A percentile compares a stretch with the other conserved stretches of the same genome.
Evolutionary conservation across 176 grass and related monocot genomes (phyloP).

Genomic region (Eremochloa ophiuroides): DNA sequence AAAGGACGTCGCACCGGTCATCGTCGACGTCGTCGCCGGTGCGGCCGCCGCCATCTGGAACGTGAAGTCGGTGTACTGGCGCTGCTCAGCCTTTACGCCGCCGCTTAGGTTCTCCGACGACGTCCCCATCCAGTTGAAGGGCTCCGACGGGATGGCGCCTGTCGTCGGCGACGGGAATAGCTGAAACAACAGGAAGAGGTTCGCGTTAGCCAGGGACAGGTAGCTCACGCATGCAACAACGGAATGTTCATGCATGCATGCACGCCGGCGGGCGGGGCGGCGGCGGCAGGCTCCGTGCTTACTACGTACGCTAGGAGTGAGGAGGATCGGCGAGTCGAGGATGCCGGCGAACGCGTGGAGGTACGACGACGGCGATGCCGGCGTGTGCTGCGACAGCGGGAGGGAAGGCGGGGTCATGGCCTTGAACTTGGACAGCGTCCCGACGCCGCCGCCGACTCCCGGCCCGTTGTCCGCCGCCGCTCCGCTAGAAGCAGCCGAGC

Average conservation of each 20-base stretch:
- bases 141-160: conserved; percentile 49
- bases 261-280: no score
- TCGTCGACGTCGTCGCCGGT: neutral
- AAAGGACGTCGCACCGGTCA: conserved; percentile 7
- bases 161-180: conserved; percentile 76
- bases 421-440: conserved; percentile 30
- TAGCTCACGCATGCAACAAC: neutral
- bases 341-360: conserved; percentile 42
- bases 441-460: neutral
- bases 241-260: neutral
- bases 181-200: conserved; percentile 23
- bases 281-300: neutral
- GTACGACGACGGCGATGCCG: conserved; percentile 53
- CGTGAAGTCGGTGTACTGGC: conserved; percentile 52
- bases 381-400: conserved; percentile 25
- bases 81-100: conserved; percentile 47
- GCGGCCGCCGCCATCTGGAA: conserved; percentile 45
- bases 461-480: neutral
- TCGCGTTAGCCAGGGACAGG: neutral
- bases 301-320: conserved; percentile 70
- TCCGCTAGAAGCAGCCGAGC: neutral
- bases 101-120: conserved; percentile 24
- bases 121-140: conserved; percentile 56
- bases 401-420: conserved; percentile 52
- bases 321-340: conserved; percentile 71